Base-by-base conservation (phyloP, 2,329 filamentous ascomycete species). In the Diplodia scrobiculata region DNA sequence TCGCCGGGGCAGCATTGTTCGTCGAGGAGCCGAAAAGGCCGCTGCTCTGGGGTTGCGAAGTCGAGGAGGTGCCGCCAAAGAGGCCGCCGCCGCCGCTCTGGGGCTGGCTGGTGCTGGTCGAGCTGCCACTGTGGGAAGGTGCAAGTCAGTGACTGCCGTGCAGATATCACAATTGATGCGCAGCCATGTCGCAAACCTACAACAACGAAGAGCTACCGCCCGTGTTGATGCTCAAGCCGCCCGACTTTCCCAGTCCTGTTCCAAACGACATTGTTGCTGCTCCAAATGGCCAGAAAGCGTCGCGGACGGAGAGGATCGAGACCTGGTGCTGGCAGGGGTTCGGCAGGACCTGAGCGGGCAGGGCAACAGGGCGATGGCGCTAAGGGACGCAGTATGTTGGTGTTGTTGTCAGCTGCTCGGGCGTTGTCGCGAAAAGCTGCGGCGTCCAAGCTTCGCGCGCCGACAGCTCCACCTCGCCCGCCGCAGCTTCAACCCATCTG, bases 151-250 rank as follows among this genome's bases (percentile, higher is more conserved):
- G 19, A 27, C 27, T 7, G n/a, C n/a, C n/a, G 17, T 21, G 27
- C 13, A 50, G 13, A 21, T 32, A 34, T 34, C 25, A 29, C 32
- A 53, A 38, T 21, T 32, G 38, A 32, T 17, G 29, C 41, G 25
- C 27, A 48, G n/a, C 1, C 45, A 10, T 34, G 29, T 32, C 2
- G 6, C 21, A 50, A 60, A 50, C 58, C 32, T 62, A 62, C 58
- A 62, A 62, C 27, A 62, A 32, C 45, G 54, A 66, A 29, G 47
- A 53, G 55, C 47, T 45, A 76, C 53, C 73, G 68, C 79, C 80
- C 21, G 84, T 86, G 71, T 86, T 86, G 71, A 86, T 80, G 67
- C 80, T 83, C 72, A 86, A 76, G 66, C 79, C 81, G 71, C 82
- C 82, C 27, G 80, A 82, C 54, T 80, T 76, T 52, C 79, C 80